Evolutionary conservation across 1,284 basidiomycete species (phyloP), one percentile per base, ranked within the genome.

Genomic region (Marasmius oreades): DNA sequence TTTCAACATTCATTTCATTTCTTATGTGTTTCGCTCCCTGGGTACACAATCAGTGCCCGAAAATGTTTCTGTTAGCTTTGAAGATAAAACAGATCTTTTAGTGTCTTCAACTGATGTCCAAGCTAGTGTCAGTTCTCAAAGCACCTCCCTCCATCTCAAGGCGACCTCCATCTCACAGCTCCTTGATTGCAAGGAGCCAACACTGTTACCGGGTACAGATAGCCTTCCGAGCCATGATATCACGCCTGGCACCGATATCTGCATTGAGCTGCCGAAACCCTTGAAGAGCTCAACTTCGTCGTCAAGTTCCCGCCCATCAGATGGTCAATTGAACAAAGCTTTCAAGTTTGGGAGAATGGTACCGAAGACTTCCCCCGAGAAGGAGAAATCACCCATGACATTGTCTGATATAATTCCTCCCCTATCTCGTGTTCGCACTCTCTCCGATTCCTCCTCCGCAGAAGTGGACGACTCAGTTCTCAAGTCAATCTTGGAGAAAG

Each of bases 401-500:
- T 71, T 90, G 14, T 84, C 86, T 0, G 86, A 90, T 60, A 89
- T 90, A 67, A 86, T 90, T 45, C 88, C 88, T 5, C 81, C 86
- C 0, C 75, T 77, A 0, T 71, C 77, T 6, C 76, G 82, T 61
- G 76, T 73, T 14, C 75, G 77, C 28, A 73, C 75, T 0, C 64
- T 81, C n/a, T 83, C 85, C 0, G 69, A 70, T 34, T 72, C 74
- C 0, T 75, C 71, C 11, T 69, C 76, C 2, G 62, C 74, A 50
- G 72, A 71, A 24, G 79, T 80, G 26, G 85, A 87, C 52, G 81
- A 79, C 51, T 80, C 80, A 0, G 69, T 86, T 0, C 72, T 86
- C 53, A 77, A 81, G 47, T 86, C 85, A 0, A 86, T 88, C 55
- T 73, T 82, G 55, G 79, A 77, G 0, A 74, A 83, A 37, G 78